A percentile compares a stretch with the other conserved stretches of the same genome.
Conservation (phyloP, 2,329 filamentous ascomycete genomes). For the Bimuria novae-zelandiae region DNA sequence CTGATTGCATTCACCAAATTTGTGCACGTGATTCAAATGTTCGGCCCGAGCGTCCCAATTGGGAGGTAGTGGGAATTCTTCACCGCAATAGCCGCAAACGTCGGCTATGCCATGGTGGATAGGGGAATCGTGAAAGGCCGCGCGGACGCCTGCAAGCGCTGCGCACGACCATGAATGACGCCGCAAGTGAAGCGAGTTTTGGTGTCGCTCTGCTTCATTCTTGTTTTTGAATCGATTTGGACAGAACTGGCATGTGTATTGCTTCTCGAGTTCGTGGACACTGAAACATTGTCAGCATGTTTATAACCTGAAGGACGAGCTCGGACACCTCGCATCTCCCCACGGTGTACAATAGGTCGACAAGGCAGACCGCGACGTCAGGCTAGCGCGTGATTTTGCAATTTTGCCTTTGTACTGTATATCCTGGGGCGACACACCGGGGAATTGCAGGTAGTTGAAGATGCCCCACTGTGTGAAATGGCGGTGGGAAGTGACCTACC, state of each 20-base stretch:
- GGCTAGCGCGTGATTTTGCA: neutral
- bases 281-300: conserved; percentile 54
- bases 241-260: conserved; percentile 92
- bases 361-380: no score
- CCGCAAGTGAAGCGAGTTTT: conserved; percentile 90
- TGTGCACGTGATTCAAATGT: conserved; percentile 89
- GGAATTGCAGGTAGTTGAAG: no score
- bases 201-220: conserved; percentile 94
- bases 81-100: conserved; percentile 91
- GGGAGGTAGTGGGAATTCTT: conserved; percentile 84
- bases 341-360: no score
- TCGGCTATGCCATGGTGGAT: conserved; percentile 67
- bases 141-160: conserved; percentile 72
- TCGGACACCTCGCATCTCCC: no score
- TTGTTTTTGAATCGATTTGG: conserved; percentile 98
- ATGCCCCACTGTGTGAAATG: conserved; percentile 16
- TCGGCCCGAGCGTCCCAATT: conserved; percentile 88
- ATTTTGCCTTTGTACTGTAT: neutral
- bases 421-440: neutral
- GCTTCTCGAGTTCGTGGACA: conserved; percentile 89
- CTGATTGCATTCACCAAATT: conserved; percentile 97
- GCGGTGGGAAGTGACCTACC: conserved; percentile 62
- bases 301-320: neutral
- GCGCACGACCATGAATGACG: conserved; percentile 97
- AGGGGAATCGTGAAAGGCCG: conserved; percentile 84